Conservation (phyloP, 495 filamentous ascomycete genomes). For the Aspergillus nanangensis region DNA sequence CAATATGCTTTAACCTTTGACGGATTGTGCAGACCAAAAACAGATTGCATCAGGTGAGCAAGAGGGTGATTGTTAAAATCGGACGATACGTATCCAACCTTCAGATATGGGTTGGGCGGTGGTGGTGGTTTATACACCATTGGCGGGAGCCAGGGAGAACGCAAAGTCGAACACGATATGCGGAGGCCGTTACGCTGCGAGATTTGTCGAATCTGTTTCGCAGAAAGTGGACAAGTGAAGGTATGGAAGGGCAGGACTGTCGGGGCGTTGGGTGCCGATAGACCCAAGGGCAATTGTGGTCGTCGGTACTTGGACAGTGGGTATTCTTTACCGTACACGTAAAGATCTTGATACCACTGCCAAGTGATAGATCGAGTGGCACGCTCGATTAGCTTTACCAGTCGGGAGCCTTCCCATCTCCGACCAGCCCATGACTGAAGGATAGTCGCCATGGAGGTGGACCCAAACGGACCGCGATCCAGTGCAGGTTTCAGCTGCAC, state of each 20-base stretch:
- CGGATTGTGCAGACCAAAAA: constrained; percentile 86
- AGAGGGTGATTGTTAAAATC: constrained; percentile 99
- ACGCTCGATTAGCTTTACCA: constrained; percentile 84
- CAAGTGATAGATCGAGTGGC: constrained; percentile 71
- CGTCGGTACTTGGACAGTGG: constrained; percentile 61
- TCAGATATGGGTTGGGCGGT: constrained; percentile 77
- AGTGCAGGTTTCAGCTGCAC: constrained; percentile 38
- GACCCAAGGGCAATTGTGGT: constrained; percentile 66
- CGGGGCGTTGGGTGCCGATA: constrained; percentile 83
- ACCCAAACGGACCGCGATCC: constrained; percentile 24
- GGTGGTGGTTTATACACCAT: constrained; percentile 78
- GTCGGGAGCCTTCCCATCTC: constrained; percentile 82
- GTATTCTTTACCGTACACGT: constrained; percentile 57
- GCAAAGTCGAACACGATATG: constrained; percentile 84
- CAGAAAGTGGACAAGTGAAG: constrained; percentile 90
- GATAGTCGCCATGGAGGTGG: constrained; percentile 32
- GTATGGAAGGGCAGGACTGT: constrained; percentile 99
- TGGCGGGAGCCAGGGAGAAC: constrained; percentile 77
- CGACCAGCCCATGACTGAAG: constrained; percentile 69
- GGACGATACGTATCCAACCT: constrained; percentile 93
- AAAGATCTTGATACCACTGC: constrained; percentile 84
- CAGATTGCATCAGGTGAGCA: constrained; percentile 97
- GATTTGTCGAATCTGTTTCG: constrained; percentile 90
- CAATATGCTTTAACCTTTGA: constrained; percentile 78
- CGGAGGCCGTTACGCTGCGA: constrained; percentile 92